These are phyloP conservation scores for Aspergillus bridgeri DNA, from an alignment of 495 filamentous ascomycete genomes.

Conservation along the genomic window DNA sequence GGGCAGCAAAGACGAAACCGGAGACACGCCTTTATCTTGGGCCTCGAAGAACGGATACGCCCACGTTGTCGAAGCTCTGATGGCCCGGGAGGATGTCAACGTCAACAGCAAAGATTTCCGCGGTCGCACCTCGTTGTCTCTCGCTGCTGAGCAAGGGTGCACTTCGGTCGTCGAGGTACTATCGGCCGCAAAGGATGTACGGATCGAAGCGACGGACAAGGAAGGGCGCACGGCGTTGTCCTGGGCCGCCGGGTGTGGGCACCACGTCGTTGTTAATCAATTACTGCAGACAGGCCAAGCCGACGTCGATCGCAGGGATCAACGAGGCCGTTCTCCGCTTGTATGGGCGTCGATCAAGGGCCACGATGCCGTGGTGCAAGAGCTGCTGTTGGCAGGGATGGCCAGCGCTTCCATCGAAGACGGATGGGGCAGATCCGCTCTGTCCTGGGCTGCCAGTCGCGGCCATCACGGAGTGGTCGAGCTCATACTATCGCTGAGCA, in stretches of 20 bases:
- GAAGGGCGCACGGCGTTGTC: not conserved
- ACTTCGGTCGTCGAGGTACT: not conserved
- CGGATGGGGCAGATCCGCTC: not conserved
- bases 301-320: not conserved
- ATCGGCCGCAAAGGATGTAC: not conserved
- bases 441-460: not conserved
- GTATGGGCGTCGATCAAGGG: not conserved
- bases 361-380: not conserved
- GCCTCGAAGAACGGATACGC: not conserved
- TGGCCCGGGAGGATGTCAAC: not conserved
- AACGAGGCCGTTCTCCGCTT: not conserved
- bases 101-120: not conserved
- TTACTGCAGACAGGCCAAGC: not conserved
- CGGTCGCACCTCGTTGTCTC: not conserved
- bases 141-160: not conserved
- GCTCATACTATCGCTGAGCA: not conserved
- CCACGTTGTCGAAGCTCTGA: not conserved
- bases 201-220: not conserved
- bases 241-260: not conserved
- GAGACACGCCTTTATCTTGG: not conserved
- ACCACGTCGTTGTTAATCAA: not conserved
- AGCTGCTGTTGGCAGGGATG: not conserved
- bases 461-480: not conserved
- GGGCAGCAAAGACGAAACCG: not conserved
- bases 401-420: not conserved